phyloP scores from a whole-genome alignment of 768 basidiomycete genomes.

The Filobasidium floriforme region DNA sequence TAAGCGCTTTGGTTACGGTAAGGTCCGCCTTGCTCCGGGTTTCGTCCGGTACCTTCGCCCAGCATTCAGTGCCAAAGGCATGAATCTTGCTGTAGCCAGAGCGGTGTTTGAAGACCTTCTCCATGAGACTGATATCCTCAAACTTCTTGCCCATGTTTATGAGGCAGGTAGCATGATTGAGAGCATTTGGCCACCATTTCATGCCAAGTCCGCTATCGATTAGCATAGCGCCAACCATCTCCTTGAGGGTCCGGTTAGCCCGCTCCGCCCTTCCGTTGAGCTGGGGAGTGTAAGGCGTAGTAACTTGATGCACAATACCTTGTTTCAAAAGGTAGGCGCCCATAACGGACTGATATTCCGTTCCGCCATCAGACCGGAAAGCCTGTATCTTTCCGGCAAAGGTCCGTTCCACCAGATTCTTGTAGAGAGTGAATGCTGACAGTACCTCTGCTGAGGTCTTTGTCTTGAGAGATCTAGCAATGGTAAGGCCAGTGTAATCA shows the following conservation, averaged over 20 bases:
- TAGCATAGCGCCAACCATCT: slow-evolving; percentile 26
- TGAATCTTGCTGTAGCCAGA: slow-evolving; percentile 12
- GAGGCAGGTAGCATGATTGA: slow-evolving; percentile 10
- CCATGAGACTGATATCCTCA: slow-evolving; percentile 17
- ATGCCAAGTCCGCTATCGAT: slow-evolving; percentile 11
- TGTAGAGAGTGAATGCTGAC: neutral
- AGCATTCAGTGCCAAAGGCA: slow-evolving; percentile 10
- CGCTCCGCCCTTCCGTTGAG: slow-evolving; percentile 25
- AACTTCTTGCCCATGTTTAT: neutral
- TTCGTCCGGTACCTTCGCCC: neutral
- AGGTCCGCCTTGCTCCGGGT: slow-evolving; percentile 7
- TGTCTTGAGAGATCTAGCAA: neutral
- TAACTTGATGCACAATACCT: slow-evolving; percentile 22
- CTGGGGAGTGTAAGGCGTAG: slow-evolving; percentile 23
- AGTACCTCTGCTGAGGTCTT: slow-evolving; percentile 7
- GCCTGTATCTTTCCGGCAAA: slow-evolving; percentile 16
- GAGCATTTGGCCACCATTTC: slow-evolving; percentile 19
- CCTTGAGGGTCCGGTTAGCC: slow-evolving; percentile 28
- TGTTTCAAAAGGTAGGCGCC: neutral
- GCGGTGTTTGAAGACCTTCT: slow-evolving; percentile 6
- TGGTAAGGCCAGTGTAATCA: slow-evolving; percentile 16
- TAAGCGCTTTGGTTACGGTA: slow-evolving; percentile 7
- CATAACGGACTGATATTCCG: slow-evolving; percentile 17
- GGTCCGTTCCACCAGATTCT: slow-evolving; percentile 1
- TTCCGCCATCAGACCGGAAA: slow-evolving; percentile 27